These are phyloP conservation scores for Globisporangium paroecandrum DNA, from an alignment of 352 stramenopile genomes.

Conservation along the genomic window DNA sequence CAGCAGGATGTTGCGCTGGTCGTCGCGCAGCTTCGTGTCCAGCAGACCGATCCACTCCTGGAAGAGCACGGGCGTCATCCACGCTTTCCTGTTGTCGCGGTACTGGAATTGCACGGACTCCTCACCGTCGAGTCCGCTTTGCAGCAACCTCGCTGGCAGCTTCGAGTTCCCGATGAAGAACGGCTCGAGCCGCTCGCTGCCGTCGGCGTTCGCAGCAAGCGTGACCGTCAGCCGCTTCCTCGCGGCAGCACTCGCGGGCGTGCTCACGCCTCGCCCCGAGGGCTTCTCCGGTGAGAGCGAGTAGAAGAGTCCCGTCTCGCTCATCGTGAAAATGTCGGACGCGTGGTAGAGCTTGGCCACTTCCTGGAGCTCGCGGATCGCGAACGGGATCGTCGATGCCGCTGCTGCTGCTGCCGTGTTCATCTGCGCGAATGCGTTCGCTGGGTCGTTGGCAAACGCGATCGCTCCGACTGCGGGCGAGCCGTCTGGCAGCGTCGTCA, in stretches of 20 bases:
- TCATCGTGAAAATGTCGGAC: conserved; percentile 54
- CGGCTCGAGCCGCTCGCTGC: conserved; percentile 49
- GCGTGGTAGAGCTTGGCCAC: conserved; percentile 37
- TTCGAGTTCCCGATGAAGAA: conserved; percentile 45
- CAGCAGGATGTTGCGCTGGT: conserved; percentile 39
- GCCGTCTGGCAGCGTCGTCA: neutral
- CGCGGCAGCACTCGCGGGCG: conserved; percentile 17
- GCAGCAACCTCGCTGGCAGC: conserved; percentile 17
- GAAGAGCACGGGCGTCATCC: conserved; percentile 62
- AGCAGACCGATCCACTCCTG: conserved; percentile 48
- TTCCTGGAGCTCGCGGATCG: conserved; percentile 33
- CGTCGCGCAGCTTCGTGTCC: conserved; percentile 46
- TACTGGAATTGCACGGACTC: conserved; percentile 36
- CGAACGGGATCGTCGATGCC: conserved; percentile 13
- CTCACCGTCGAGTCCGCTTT: conserved; percentile 4
- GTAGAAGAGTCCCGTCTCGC: conserved; percentile 50
- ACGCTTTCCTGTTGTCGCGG: conserved; percentile 46
- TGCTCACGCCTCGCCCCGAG: conserved; percentile 15
- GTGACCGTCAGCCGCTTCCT: conserved; percentile 35
- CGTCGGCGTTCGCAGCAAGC: conserved; percentile 46
- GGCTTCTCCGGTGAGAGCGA: conserved; percentile 50
- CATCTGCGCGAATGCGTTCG: conserved; percentile 4
- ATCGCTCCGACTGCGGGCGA: neutral
- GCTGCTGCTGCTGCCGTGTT: neutral
- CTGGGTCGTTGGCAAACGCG: neutral